Evolutionary conservation across 768 basidiomycete genomes (phyloP), one percentile per base, ranked within the genome.

Genomic region (Suillus bovinus): DNA sequence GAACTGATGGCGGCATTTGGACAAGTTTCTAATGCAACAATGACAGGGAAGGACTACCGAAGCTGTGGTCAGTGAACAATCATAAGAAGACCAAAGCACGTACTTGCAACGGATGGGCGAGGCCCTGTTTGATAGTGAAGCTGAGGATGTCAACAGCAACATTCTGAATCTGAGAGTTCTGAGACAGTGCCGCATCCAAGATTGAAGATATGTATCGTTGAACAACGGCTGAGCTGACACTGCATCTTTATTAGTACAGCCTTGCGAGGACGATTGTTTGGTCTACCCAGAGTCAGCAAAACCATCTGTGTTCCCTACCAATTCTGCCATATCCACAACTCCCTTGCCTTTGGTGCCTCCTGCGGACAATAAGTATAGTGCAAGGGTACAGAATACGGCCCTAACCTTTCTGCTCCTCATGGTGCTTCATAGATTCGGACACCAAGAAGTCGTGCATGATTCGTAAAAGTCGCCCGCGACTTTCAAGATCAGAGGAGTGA

Each of bases 251-350:
- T 49, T 13, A 46, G 17, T 34, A 53, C 31, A 22, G 10, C 50
- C 20, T 34, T 6, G 36, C 9, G 54, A 29, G 3, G n/a, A 47
- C 60, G 41, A 34, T 49, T n/a, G 13, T 20, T 13, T 22, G 34
- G 64, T 86, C 68, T 76, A 98, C 97, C 96, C 96, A 7, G 96
- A 98, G 68, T 99, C 97, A 0, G 96, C 94, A 72, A 99, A 96
- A 1, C 90, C 94, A 69, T 94, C 91, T 0, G 94, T 94, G 68
- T 96, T 96, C 0, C 97, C 97, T 4, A 99, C 91, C 10, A 99
- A 80, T 69, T 97, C 94, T 0, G 90, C 90, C 88, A 99, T 95
- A 68, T 96, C 86, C 58, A 98, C 86, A 27, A 85, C 80, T 8
- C 75, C 66, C 57, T 70, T 73, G 20, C 60, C 67, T 61, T 74